A percentile compares a stretch with the other conserved stretches of the same genome.
phyloP scores from a whole-genome alignment of 2,329 filamentous ascomycete genomes.

The Parastagonospora avenae region DNA sequence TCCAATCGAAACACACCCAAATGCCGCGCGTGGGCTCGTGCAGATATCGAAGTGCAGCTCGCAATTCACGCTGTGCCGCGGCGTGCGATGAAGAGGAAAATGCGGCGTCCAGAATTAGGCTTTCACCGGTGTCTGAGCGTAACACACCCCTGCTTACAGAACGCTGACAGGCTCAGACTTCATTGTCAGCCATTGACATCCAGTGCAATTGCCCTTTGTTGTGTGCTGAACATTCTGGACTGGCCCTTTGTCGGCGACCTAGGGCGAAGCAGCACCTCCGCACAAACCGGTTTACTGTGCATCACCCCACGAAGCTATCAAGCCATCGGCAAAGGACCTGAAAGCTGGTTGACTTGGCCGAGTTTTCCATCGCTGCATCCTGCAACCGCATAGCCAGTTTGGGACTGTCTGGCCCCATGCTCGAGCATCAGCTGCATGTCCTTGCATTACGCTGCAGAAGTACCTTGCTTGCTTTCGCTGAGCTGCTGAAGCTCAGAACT shows the following conservation, averaged over 20 bases:
- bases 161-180: too few relatives aligned
- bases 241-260: too few relatives aligned
- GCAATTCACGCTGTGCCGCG: too few relatives aligned
- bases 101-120: too few relatives aligned
- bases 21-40: conserved; percentile 17
- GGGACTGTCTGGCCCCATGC: conserved; percentile 9
- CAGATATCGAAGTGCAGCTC: background rate
- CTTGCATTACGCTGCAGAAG: conserved; percentile 2
- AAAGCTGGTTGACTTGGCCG: conserved; percentile 10
- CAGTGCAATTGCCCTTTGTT: too few relatives aligned
- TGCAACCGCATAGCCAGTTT: background rate
- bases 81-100: too few relatives aligned
- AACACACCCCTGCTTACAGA: too few relatives aligned
- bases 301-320: background rate
- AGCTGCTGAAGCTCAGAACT: background rate
- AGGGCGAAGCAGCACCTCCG: background rate
- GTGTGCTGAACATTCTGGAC: too few relatives aligned
- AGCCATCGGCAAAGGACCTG: conserved; percentile 10
- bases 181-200: too few relatives aligned
- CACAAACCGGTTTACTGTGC: conserved; percentile 9
- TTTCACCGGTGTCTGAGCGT: too few relatives aligned
- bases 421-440: conserved; percentile 4
- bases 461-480: background rate
- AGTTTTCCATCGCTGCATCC: conserved; percentile 18
- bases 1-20: conserved; percentile 10